Base-by-base conservation (phyloP, 1,139 yeast species). In the Yamadazyma epiphylla region DNA sequence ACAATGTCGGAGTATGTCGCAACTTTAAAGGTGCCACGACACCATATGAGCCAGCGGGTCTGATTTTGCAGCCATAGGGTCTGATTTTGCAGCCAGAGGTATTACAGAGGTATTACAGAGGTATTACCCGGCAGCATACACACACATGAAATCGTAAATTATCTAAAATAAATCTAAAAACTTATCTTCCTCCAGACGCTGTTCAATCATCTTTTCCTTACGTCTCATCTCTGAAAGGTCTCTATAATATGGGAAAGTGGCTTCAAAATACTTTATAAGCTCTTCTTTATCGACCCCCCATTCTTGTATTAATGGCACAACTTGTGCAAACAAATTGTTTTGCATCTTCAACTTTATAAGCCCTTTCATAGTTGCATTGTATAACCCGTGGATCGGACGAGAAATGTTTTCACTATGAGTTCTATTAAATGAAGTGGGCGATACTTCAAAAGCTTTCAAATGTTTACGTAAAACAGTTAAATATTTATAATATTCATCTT, bases 201-300 rank as follows among this genome's bases (percentile, higher is more conserved):
- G 39, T 42, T 58, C 53, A 13, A 43, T 45, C 8, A 47, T 48
- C 58, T 58, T 49, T 25, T 51, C 49, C 25, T 58, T 55, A 31
- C 45, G 46, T 30, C 66, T 48, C 39, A 37, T 36, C 27, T 59
- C 67, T n/a, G 26, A 10, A 7, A 16, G 11, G 10, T 27, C 12
- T 19, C 38, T 40, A 40, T 52, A 58, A 14, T 38, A 38, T 4
- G 56, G 56, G 15, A 48, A 30, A 34, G 52, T 45, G 4, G 47
- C 41, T 2, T 33, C 27, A 15, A 30, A 39, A 26, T 50, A 52
- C 58, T 24, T 25, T 9, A 31, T 35, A 25, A 62, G 41, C 10
- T 41, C 35, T 9, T 34, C 28, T 3, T 42, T 39, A 36, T 60
- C 58, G 13, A 67, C 39, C n/a, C 60, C 41, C 73, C 73, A 67